phyloP scores from a whole-genome alignment of 2,329 filamentous ascomycete species.

The Sporothrix schenckii region DNA sequence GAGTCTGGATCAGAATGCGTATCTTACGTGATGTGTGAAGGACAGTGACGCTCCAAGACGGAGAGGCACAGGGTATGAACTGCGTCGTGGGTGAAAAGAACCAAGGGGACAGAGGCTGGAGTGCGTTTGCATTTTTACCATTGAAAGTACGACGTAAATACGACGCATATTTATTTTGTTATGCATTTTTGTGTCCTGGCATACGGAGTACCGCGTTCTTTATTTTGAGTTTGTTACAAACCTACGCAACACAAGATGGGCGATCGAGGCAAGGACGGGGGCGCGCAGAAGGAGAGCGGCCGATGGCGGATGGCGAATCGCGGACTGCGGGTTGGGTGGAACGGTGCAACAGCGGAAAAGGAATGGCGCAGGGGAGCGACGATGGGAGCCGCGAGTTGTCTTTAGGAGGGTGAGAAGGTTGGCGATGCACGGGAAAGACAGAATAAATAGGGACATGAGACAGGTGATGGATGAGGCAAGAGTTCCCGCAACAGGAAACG shows the following conservation, averaged over 20 bases:
- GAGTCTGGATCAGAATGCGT: no score
- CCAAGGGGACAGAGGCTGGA: background rate
- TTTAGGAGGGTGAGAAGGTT: background rate
- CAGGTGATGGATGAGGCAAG: background rate
- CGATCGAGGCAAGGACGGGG: conserved; percentile 26
- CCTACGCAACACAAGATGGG: conserved; percentile 23
- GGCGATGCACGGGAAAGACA: background rate
- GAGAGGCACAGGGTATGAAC: conserved; percentile 8
- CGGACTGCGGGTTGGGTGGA: conserved; percentile 12
- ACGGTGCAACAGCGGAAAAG: conserved; percentile 20
- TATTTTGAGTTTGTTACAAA: conserved; percentile 29
- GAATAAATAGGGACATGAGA: background rate
- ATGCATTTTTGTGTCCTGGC: conserved; percentile 8
- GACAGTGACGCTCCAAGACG: background rate
- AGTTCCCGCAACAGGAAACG: conserved; percentile 1
- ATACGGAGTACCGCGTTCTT: background rate
- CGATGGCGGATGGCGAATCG: background rate
- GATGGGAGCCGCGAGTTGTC: background rate
- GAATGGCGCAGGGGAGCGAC: background rate
- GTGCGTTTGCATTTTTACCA: background rate
- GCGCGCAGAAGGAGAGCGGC: conserved; percentile 6
- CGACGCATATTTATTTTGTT: background rate
- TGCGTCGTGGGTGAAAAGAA: background rate
- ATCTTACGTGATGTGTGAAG: no score
- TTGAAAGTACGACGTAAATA: background rate